These are phyloP conservation scores for Chlorella sp. DNA, from an alignment of 139 green algal species.

Conservation along the genomic window DNA sequence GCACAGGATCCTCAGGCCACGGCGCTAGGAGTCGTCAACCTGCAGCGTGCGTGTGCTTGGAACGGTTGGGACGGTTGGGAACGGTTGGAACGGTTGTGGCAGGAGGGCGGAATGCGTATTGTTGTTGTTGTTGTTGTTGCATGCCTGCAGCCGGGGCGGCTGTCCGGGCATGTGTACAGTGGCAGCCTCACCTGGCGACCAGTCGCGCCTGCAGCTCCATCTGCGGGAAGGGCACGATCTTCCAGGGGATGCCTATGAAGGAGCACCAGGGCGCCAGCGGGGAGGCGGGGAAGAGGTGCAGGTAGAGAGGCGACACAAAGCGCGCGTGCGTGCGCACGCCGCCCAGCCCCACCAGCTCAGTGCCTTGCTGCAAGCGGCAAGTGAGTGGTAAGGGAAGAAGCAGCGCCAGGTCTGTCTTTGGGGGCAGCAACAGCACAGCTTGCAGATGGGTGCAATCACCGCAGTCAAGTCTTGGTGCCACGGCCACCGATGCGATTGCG, in stretches of 20 bases:
- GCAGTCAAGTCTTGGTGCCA: not conserved
- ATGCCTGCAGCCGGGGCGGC: not conserved
- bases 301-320: conserved; percentile 36
- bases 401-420: too few relatives aligned
- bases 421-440: too few relatives aligned
- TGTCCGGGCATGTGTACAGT: not conserved
- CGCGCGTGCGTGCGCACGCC: not conserved
- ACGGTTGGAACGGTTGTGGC: too few relatives aligned
- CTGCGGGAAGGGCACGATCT: conserved; percentile 59
- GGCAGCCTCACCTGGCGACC: conserved; percentile 21
- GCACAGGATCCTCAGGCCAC: too few relatives aligned
- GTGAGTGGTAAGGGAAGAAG: too few relatives aligned
- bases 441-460: too few relatives aligned
- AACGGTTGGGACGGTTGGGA: not conserved
- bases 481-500: not conserved
- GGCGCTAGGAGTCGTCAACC: not conserved
- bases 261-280: conserved; percentile 44
- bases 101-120: too few relatives aligned
- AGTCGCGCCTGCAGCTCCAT: conserved; percentile 51
- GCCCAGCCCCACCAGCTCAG: not conserved
- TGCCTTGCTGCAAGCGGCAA: conserved; percentile 4
- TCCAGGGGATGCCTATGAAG: conserved; percentile 74
- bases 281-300: conserved; percentile 58
- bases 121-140: too few relatives aligned
- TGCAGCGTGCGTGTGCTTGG: not conserved